Conservation (phyloP, 129 eudicot species). For the Tanacetum coccineum region DNA sequence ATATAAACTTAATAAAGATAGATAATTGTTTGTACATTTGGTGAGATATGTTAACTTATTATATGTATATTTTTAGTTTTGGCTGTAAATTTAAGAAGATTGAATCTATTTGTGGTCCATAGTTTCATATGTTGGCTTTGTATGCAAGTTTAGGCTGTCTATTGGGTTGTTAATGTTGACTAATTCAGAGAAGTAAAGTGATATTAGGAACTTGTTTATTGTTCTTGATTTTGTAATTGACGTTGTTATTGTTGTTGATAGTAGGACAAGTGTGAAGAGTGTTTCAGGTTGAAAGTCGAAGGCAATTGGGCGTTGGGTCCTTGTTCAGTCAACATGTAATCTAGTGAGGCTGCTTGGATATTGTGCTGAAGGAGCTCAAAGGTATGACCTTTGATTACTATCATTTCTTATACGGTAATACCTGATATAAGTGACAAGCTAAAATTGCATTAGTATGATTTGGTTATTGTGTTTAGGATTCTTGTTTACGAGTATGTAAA, state of each 20-base stretch:
- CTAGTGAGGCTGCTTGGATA: constrained; percentile 88
- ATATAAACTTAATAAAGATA: too few relatives aligned
- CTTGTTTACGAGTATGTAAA: constrained; percentile 38
- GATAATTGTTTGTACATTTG: not conserved
- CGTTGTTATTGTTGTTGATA: constrained; percentile 20
- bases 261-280: constrained; percentile 97
- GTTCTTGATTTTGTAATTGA: not conserved
- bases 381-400: constrained; percentile 39
- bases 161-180: constrained; percentile 1
- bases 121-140: constrained; percentile 13
- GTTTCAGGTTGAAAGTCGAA: constrained; percentile 94
- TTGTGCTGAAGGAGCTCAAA: constrained; percentile 95
- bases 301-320: constrained; percentile 94
- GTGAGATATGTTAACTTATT: not conserved
- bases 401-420: not conserved
- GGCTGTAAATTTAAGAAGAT: not conserved
- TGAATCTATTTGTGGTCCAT: not conserved
- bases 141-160: too few relatives aligned
- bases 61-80: not conserved
- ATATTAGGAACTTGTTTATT: not conserved
- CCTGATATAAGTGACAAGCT: not conserved
- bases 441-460: not conserved
- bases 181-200: constrained; percentile 4
- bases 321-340: constrained; percentile 92
- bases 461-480: constrained; percentile 27